phyloP scores from a whole-genome alignment of 2,329 filamentous ascomycete species.

The Sporothrix dimorphospora region DNA sequence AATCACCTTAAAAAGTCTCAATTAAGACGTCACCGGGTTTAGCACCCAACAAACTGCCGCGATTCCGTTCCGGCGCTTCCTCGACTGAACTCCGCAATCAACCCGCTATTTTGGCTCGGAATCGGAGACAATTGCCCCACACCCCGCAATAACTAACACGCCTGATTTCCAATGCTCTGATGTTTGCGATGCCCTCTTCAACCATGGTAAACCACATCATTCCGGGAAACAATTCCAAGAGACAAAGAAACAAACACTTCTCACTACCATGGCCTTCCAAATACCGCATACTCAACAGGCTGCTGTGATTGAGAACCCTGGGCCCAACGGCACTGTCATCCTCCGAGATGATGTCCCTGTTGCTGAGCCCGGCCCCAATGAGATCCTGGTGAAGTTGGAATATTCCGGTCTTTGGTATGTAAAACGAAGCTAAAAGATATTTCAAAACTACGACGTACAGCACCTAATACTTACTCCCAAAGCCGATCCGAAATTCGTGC shows the following conservation, averaged over 20 bases:
- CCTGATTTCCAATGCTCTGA: background rate
- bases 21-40: too few relatives aligned
- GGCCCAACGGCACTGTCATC: background rate
- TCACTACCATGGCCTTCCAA: background rate
- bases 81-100: background rate
- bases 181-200: too few relatives aligned
- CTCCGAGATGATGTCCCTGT: constrained; percentile 10
- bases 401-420: constrained; percentile 11
- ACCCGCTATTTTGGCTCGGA: background rate
- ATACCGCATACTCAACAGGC: constrained; percentile 10
- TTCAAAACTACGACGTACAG: background rate
- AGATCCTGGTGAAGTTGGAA: constrained; percentile 19
- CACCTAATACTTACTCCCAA: background rate
- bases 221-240: too few relatives aligned
- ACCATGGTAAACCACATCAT: too few relatives aligned
- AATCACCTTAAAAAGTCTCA: too few relatives aligned
- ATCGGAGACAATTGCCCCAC: background rate
- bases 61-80: constrained; percentile 5
- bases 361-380: constrained; percentile 6
- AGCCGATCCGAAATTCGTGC: constrained; percentile 16
- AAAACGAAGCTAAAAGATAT: background rate
- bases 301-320: constrained; percentile 20
- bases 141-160: constrained; percentile 12
- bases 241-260: too few relatives aligned
- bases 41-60: background rate